Percentiles rank a stretch among this genome's conserved stretches.
Conservation (phyloP, 1,284 basidiomycete species). For the Leucoagaricus sp. region DNA sequence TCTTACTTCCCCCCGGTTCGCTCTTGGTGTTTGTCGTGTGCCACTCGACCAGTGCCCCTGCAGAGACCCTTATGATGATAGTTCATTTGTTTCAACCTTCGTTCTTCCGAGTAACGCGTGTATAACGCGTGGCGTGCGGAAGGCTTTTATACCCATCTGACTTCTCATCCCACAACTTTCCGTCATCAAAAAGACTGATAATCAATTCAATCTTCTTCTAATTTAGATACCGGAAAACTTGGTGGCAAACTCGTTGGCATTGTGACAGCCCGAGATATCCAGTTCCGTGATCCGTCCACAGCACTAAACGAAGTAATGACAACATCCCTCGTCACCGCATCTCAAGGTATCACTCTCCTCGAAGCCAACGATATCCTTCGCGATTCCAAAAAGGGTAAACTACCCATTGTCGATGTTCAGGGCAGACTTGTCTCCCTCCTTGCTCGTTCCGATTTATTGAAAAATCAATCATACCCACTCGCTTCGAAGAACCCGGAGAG, state of each 20-base stretch:
- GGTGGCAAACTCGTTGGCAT: conserved; percentile 96
- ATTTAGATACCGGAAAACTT: conserved; percentile 79
- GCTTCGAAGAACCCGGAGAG: conserved; percentile 90
- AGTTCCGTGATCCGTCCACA: conserved; percentile 79
- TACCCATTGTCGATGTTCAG: conserved; percentile 82
- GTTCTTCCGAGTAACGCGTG: conserved; percentile 84
- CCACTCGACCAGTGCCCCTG: too few species aligned
- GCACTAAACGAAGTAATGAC: conserved; percentile 93
- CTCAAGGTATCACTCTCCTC: conserved; percentile 83
- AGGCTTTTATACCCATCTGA: conserved; percentile 26
- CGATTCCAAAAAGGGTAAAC: conserved; percentile 97
- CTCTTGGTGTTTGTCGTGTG: too few species aligned
- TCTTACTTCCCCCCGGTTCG: background rate
- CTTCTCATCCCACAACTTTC: conserved; percentile 1
- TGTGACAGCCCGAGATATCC: conserved; percentile 95
- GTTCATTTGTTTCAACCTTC: conserved; percentile 69
- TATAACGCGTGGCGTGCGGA: conserved; percentile 72
- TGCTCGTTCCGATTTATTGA: conserved; percentile 94
- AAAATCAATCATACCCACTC: conserved; percentile 97
- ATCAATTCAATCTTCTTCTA: conserved; percentile 14
- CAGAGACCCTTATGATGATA: conserved; percentile 49
- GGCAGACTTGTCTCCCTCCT: conserved; percentile 86
- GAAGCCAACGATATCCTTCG: conserved; percentile 96
- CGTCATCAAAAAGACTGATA: conserved; percentile 14
- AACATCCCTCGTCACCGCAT: conserved; percentile 79